phyloP scores from a whole-genome alignment of 2,329 filamentous ascomycete species.

The Colletotrichum lindemuthianum region DNA sequence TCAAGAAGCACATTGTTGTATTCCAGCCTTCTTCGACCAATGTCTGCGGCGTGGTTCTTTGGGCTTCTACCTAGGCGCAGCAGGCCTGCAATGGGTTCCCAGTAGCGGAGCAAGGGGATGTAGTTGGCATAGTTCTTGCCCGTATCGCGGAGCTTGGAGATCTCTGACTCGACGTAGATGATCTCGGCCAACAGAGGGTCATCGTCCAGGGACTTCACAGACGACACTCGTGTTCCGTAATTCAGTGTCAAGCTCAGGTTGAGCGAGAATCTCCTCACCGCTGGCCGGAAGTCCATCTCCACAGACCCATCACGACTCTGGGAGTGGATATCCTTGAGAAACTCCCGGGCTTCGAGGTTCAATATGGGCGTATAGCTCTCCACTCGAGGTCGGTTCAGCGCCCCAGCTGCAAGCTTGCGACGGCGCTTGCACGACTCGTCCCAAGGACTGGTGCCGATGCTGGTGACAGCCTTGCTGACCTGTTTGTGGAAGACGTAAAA shows the following conservation, averaged over 20 bases:
- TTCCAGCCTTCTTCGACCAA: constrained; percentile 12
- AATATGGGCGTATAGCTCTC: constrained; percentile 70
- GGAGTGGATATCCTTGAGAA: constrained; percentile 68
- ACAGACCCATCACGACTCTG: constrained; percentile 63
- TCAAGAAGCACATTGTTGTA: constrained; percentile 10
- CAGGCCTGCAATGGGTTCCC: constrained; percentile 10
- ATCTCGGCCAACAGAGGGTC: constrained; percentile 36
- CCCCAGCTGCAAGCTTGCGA: constrained; percentile 73
- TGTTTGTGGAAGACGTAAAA: constrained; percentile 71
- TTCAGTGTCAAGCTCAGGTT: constrained; percentile 72
- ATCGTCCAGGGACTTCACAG: constrained; percentile 14
- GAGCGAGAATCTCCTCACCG: constrained; percentile 71
- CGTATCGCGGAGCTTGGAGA: constrained; percentile 25
- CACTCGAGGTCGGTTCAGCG: constrained; percentile 71
- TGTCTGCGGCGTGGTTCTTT: constrained; percentile 2
- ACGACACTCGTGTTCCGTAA: constrained; percentile 64
- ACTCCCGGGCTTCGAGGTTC: constrained; percentile 62
- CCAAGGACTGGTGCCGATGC: constrained; percentile 75
- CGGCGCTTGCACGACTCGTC: constrained; percentile 73
- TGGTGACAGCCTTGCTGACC: constrained; percentile 52
- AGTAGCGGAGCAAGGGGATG: constrained; percentile 17
- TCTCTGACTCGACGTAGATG: constrained; percentile 38
- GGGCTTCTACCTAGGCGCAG: neutral
- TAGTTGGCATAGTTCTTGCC: constrained; percentile 17
- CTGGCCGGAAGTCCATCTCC: constrained; percentile 69